phyloP scores from a whole-genome alignment of 2,329 filamentous ascomycete species.

The Colletotrichum simmondsii region DNA sequence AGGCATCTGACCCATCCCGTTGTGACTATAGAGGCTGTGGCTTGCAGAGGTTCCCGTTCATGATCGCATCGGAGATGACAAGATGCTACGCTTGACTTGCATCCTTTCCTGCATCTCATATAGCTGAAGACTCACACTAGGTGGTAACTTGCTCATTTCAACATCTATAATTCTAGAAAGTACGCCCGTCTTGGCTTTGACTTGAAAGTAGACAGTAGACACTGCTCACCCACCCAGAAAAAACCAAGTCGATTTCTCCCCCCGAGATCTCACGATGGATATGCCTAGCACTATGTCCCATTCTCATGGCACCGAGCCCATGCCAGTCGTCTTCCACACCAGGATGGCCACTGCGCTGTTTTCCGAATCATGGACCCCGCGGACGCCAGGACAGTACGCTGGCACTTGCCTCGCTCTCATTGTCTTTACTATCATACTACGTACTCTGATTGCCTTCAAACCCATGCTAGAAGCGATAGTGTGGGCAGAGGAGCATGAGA shows the following conservation, averaged over 20 bases:
- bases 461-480: slow-evolving; percentile 1
- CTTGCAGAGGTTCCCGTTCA: neutral
- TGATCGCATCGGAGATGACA: neutral
- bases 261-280: neutral
- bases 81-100: neutral
- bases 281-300: neutral
- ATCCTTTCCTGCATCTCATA: neutral
- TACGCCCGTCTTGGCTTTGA: neutral
- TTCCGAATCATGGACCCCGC: neutral
- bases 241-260: neutral
- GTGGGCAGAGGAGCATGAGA: neutral
- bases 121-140: neutral
- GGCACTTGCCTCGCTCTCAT: slow-evolving; percentile 15
- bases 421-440: slow-evolving; percentile 7
- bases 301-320: neutral
- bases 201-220: too few relatives aligned
- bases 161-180: neutral
- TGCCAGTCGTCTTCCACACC: slow-evolving; percentile 27
- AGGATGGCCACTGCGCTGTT: slow-evolving; percentile 6
- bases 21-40: neutral
- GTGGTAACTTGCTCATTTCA: neutral
- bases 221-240: neutral
- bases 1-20: neutral
- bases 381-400: slow-evolving; percentile 3
- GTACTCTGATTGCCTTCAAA: slow-evolving; percentile 21